Percentiles rank a stretch among this genome's conserved stretches.
phyloP scores from a whole-genome alignment of 106 monocot genomes.

The Apostasia shenzhenica region DNA sequence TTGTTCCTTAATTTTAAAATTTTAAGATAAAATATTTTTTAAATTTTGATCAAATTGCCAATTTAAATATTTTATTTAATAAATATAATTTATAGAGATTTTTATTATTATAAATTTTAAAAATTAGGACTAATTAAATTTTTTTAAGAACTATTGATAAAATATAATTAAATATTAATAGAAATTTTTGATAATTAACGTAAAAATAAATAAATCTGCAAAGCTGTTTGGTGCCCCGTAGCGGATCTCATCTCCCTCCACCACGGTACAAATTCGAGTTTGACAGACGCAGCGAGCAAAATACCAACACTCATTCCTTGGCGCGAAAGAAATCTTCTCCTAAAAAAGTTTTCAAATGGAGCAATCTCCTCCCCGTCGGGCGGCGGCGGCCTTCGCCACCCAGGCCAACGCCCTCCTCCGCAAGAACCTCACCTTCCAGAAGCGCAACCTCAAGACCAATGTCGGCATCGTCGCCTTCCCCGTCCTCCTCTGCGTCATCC shows the following conservation, averaged over 20 bases:
- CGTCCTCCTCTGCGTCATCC: conserved; percentile 33
- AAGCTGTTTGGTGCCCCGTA: background rate
- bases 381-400: conserved; percentile 28
- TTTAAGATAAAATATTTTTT: no score
- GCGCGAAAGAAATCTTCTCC: background rate
- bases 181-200: no score
- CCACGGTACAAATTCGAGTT: background rate
- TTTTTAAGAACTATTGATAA: no score
- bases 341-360: background rate
- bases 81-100: no score
- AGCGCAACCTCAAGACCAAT: conserved; percentile 28
- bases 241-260: background rate
- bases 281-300: background rate
- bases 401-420: conserved; percentile 60
- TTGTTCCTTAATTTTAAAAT: no score
- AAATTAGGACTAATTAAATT: no score
- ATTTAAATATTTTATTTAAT: no score
- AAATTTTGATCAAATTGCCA: no score
- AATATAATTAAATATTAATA: no score
- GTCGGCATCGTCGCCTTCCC: conserved; percentile 31
- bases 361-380: conserved; percentile 10
- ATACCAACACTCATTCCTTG: background rate
- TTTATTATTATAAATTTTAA: no score
- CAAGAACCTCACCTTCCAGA: conserved; percentile 64
- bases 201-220: no score